Evolutionary conservation across 139 green algal species (phyloP), one percentile per base, ranked within the genome.

Genomic region (Pleodorina starrii): DNA sequence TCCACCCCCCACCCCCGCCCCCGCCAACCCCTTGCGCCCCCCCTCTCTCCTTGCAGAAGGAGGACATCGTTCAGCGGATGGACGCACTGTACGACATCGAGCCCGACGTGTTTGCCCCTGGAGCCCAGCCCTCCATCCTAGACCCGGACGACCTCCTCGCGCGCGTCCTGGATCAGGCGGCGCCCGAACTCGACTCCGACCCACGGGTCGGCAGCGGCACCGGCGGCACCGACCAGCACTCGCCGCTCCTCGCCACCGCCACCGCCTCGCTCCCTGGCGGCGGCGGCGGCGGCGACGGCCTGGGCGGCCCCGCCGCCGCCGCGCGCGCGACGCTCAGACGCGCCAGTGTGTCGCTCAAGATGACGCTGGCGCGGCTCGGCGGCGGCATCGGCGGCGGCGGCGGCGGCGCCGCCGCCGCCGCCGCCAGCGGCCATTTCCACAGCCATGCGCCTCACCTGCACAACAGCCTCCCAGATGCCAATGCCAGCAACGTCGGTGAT

Each of bases 81-180:
- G 79, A 86, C 57, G n/a, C 27, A 9, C 25, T 57, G 11, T 59
- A 76, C 59, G 25, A 7, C 11, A 7, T 72, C 38, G 23, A 59
- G 40, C 79, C 79, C 5, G 40, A 27, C 16, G 23, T 43, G 11
- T 86, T 86, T 38, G 40, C 36, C 17, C 57, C 57, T 9, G 79
- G 40, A 2, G 57, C 57, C 35, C 12, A 0, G 5, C 57, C 36
- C 57, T 44, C 23, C 79, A 29, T 86, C 21, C 42, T 86, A 38
- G 79, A 86, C 40, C n/a, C 43, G 0, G 79, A 86, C 23, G 54
- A 86, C 54, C 57, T 73, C 27, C 21, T 73, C 27, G 32, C 32
- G 63, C n/a, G n/a, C n/a, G n/a, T n/a, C n/a, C n/a, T n/a, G n/a
- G n/a, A n/a, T n/a, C n/a, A n/a, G n/a, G n/a, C n/a, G n/a, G n/a